A percentile compares a stretch with the other conserved stretches of the same genome.
These are phyloP conservation scores for Xylaria multiplex DNA, from an alignment of 2,329 filamentous ascomycete species.

Conservation along the genomic window DNA sequence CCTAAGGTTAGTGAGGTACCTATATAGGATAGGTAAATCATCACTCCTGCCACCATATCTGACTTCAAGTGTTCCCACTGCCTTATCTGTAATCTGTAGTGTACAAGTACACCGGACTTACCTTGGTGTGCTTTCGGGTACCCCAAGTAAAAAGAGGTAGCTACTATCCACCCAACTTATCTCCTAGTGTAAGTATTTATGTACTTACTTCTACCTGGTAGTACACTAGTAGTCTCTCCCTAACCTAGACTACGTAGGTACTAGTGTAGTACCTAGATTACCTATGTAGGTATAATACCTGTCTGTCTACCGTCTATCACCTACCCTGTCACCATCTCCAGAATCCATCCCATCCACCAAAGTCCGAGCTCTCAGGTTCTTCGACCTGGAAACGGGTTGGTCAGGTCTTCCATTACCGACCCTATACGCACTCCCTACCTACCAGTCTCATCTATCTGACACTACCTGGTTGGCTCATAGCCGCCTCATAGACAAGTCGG, in stretches of 20 bases:
- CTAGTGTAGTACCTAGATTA: not conserved
- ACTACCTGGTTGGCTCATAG: not conserved
- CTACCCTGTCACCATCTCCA: conserved; percentile 10
- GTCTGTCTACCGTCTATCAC: not conserved
- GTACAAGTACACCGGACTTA: too few relatives aligned
- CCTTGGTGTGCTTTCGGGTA: too few relatives aligned
- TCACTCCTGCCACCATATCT: too few relatives aligned
- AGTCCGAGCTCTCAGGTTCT: conserved; percentile 5
- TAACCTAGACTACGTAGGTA: not conserved
- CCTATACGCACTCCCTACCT: conserved; percentile 1
- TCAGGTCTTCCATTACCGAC: conserved; percentile 4
- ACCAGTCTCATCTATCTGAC: not conserved
- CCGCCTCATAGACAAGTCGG: not conserved
- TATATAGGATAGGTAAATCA: too few relatives aligned
- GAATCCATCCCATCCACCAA: not conserved
- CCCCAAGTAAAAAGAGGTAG: too few relatives aligned
- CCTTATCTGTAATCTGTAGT: too few relatives aligned
- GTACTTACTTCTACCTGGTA: too few relatives aligned
- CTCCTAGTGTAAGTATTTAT: too few relatives aligned
- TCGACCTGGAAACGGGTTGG: conserved; percentile 14
- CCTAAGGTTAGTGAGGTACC: too few relatives aligned
- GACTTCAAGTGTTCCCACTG: too few relatives aligned
- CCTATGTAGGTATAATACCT: not conserved
- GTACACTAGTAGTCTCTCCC: not conserved
- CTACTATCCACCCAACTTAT: too few relatives aligned